Conservation (phyloP, 352 stramenopile genomes). For the Globisporangium splendens region DNA sequence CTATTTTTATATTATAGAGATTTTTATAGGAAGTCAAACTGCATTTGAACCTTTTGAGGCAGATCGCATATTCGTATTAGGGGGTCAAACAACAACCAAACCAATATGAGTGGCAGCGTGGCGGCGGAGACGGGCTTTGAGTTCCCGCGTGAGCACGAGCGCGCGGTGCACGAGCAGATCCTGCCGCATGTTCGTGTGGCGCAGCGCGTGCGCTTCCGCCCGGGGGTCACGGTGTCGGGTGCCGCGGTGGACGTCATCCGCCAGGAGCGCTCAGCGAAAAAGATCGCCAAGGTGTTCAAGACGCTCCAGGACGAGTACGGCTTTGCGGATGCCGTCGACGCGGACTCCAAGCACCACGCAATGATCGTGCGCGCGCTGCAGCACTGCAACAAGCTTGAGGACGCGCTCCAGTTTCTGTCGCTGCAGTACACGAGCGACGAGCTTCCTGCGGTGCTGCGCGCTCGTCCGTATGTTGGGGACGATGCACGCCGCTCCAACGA, state of each 20-base stretch:
- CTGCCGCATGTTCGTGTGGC: conserved; percentile 15
- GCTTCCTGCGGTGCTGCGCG: conserved; percentile 40
- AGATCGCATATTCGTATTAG: not conserved
- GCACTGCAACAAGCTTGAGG: conserved; percentile 64
- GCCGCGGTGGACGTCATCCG: conserved; percentile 36
- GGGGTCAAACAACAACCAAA: not conserved
- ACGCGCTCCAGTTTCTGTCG: conserved; percentile 61
- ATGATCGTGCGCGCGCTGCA: conserved; percentile 32
- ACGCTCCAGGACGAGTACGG: conserved; percentile 53
- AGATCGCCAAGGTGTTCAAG: conserved; percentile 43
- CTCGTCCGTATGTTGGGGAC: conserved; percentile 16
- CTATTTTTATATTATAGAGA: no score
- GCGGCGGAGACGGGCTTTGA: conserved; percentile 41
- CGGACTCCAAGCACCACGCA: conserved; percentile 8
- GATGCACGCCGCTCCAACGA: not conserved
- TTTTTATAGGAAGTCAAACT: no score
- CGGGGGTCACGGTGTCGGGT: conserved; percentile 30
- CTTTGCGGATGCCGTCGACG: conserved; percentile 14
- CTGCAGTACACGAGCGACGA: conserved; percentile 55
- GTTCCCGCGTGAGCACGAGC: conserved; percentile 52
- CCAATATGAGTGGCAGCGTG: not conserved
- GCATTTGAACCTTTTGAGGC: no score
- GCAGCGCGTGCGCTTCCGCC: conserved; percentile 47
- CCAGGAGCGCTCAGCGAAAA: conserved; percentile 39
- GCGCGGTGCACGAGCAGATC: conserved; percentile 40